Evolutionary conservation across 1,284 basidiomycete genomes (phyloP).

Genomic region (Volvariella surrecta): DNA sequence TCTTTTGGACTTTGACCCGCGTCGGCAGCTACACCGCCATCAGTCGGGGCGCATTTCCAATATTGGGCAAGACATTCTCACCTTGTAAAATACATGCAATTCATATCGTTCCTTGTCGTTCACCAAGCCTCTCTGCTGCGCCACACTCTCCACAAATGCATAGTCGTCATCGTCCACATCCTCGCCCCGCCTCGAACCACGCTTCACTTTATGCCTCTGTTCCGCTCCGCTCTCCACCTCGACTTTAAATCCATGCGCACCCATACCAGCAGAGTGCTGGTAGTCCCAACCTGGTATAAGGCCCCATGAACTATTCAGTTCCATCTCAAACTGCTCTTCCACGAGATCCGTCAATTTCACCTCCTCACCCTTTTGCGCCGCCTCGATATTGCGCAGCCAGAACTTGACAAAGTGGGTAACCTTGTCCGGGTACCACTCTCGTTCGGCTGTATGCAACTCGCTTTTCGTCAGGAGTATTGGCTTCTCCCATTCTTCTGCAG

Average conservation of each 20-base stretch:
- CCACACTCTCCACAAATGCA: conserved; percentile 42
- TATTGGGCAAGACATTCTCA: conserved; percentile 17
- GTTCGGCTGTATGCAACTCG: conserved; percentile 41
- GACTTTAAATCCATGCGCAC: neutral
- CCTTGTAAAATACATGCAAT: conserved; percentile 44
- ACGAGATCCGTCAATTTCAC: conserved; percentile 41
- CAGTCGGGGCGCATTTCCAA: conserved; percentile 4
- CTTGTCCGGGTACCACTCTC: conserved; percentile 38
- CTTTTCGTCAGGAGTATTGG: conserved; percentile 20
- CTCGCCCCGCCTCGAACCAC: conserved; percentile 1
- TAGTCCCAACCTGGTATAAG: conserved; percentile 10
- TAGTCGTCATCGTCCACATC: conserved; percentile 13
- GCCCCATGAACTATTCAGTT: conserved; percentile 14
- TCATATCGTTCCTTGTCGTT: conserved; percentile 28
- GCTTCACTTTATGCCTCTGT: neutral
- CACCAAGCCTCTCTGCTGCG: conserved; percentile 26
- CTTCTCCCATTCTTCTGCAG: conserved; percentile 8
- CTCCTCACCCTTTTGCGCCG: conserved; percentile 39
- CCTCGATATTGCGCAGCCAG: conserved; percentile 45
- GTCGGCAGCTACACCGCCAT: conserved; percentile 36
- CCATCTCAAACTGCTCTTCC: conserved; percentile 19
- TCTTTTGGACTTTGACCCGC: conserved; percentile 39
- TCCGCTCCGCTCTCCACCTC: neutral
- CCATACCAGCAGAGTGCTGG: neutral
- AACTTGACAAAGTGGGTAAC: conserved; percentile 40